These are phyloP conservation scores for Pyropia yezoensis DNA, from an alignment of 23 red algal genomes.

Conservation along the genomic window DNA sequence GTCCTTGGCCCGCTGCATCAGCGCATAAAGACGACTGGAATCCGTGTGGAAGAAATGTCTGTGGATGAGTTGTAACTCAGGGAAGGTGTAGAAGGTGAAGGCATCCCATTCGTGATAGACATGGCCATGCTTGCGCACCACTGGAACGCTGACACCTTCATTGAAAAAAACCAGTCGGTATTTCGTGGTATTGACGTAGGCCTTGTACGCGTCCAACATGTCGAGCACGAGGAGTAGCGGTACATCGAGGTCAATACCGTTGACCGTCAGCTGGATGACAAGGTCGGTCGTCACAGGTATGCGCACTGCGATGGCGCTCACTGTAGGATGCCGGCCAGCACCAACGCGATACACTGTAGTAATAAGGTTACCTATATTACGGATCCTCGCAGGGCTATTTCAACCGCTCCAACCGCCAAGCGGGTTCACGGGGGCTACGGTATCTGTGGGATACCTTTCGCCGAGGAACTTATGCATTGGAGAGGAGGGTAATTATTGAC, in stretches of 20 bases:
- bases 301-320: neutral
- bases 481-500: too few species aligned
- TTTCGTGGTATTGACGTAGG: neutral
- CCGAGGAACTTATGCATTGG: too few species aligned
- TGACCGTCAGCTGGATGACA: neutral
- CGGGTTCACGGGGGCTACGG: too few species aligned
- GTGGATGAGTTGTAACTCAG: slow-evolving; percentile 3
- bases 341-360: slow-evolving; percentile 2
- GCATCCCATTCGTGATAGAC: neutral
- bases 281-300: slow-evolving; percentile 2
- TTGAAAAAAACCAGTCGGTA: neutral
- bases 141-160: neutral
- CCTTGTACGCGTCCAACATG: slow-evolving; percentile 3
- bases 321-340: neutral
- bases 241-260: slow-evolving; percentile 12
- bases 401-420: too few species aligned
- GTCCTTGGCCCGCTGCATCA: slow-evolving; percentile 2
- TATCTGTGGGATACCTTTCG: too few species aligned
- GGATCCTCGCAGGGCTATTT: too few species aligned
- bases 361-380: too few species aligned
- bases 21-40: neutral
- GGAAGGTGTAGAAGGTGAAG: neutral
- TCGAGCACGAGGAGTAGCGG: slow-evolving; percentile 9
- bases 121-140: slow-evolving; percentile 2
- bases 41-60: slow-evolving; percentile 2